Percentiles rank a stretch among this genome's conserved stretches.
phyloP scores from a whole-genome alignment of 139 green algal species.

The Eudorina sp. region DNA sequence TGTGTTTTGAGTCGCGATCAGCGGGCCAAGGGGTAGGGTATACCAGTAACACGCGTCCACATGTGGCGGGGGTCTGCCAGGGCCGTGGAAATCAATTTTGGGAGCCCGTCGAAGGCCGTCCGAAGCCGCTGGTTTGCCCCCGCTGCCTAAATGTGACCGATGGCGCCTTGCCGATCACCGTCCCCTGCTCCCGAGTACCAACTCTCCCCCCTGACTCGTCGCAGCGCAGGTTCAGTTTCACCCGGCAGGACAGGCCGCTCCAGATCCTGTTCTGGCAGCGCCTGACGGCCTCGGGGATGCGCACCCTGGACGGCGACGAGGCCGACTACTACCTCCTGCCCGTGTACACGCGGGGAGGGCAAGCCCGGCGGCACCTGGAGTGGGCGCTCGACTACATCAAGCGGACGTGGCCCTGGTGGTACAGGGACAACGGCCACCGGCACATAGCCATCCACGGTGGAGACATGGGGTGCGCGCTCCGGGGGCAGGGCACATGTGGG shows the following conservation, averaged over 20 bases:
- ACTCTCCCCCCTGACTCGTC: too few relatives aligned
- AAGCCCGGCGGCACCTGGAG: background rate
- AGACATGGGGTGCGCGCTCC: conserved; percentile 8
- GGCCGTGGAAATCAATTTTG: too few relatives aligned
- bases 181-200: too few relatives aligned
- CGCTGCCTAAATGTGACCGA: too few relatives aligned
- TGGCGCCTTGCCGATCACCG: too few relatives aligned
- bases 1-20: too few relatives aligned
- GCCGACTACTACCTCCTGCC: conserved; percentile 60
- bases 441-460: conserved; percentile 56
- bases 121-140: too few relatives aligned
- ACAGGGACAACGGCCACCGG: background rate
- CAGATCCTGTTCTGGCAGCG: conserved; percentile 55
- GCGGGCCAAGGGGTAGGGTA: too few relatives aligned
- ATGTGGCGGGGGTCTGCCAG: too few relatives aligned
- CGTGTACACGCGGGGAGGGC: conserved; percentile 9
- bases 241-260: conserved; percentile 43
- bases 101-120: too few relatives aligned
- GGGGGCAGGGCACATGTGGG: too few relatives aligned
- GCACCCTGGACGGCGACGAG: conserved; percentile 37
- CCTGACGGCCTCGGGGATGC: conserved; percentile 38
- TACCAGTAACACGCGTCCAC: too few relatives aligned
- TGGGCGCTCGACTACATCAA: conserved; percentile 27
- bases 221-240: background rate
- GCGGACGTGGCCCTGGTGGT: conserved; percentile 41